phyloP scores from a whole-genome alignment of 257 asterid species.

The Nicotiana tabacum region DNA sequence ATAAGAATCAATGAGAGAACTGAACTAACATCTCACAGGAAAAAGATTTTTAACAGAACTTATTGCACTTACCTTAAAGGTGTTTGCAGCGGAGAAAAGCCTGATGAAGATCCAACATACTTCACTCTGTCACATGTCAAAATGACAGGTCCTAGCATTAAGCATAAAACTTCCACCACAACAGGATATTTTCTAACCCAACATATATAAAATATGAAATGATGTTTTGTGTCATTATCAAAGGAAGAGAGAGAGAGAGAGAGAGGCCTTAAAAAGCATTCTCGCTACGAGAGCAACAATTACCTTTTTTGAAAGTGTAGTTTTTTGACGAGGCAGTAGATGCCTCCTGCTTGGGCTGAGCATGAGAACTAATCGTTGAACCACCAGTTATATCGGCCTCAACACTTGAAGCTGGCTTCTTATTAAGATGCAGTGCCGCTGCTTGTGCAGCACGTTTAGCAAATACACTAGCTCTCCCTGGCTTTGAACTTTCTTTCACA shows the following conservation, averaged over 20 bases:
- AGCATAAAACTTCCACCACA: background rate
- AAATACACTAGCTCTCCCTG: slow-evolving; percentile 58
- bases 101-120: slow-evolving; percentile 56
- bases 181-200: background rate
- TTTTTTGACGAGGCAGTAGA: slow-evolving; percentile 72
- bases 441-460: slow-evolving; percentile 55
- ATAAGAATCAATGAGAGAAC: background rate
- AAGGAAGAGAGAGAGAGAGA: no score
- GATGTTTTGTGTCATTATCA: background rate
- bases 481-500: slow-evolving; percentile 54
- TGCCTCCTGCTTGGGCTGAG: slow-evolving; percentile 78
- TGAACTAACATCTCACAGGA: background rate
- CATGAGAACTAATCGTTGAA: slow-evolving; percentile 46
- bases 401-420: slow-evolving; percentile 68
- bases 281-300: background rate
- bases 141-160: slow-evolving; percentile 6
- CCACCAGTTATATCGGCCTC: slow-evolving; percentile 70
- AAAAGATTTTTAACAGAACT: background rate
- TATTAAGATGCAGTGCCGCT: slow-evolving; percentile 43
- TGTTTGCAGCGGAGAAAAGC: slow-evolving; percentile 46
- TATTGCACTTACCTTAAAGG: slow-evolving; percentile 46
- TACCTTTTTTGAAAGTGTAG: slow-evolving; percentile 68
- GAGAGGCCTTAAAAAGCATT: background rate
- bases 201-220: background rate
- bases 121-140: slow-evolving; percentile 81